Evolutionary conservation across 257 asterid genomes (phyloP).

Genomic region (Parsonsia alboflavescens): DNA sequence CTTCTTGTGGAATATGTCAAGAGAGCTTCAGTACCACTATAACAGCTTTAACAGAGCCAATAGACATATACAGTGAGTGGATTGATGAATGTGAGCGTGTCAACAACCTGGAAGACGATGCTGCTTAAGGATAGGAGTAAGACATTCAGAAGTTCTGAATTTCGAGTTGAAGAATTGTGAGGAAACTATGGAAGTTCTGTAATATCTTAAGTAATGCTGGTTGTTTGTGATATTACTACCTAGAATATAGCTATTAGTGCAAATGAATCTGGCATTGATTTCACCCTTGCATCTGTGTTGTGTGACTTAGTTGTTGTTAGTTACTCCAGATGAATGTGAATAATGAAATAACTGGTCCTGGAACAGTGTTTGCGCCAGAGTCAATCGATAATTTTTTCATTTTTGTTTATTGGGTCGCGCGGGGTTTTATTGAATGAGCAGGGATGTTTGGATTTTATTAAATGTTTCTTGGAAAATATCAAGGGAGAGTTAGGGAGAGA

Average conservation of each 20-base stretch:
- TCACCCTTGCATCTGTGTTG: background rate
- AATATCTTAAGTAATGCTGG: background rate
- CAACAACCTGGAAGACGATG: constrained; percentile 67
- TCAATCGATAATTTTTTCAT: no score
- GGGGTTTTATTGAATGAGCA: no score
- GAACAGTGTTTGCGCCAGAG: background rate
- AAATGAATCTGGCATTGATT: background rate
- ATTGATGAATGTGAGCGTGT: constrained; percentile 94
- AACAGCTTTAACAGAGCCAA: constrained; percentile 78
- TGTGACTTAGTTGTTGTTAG: background rate
- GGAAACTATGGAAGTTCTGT: background rate
- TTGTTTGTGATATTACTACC: background rate
- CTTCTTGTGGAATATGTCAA: constrained; percentile 68
- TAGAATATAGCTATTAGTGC: background rate
- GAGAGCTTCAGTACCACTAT: constrained; percentile 88
- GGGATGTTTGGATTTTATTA: no score
- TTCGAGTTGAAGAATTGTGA: background rate
- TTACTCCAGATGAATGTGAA: background rate
- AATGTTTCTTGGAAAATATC: no score
- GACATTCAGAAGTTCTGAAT: background rate
- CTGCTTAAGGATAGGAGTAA: constrained; percentile 22
- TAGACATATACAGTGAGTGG: constrained; percentile 94
- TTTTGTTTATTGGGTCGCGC: no score
- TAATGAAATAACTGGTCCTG: background rate
- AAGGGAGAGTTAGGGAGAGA: no score